Evolutionary conservation across 202 grass and related monocot genomes (phyloP).

Genomic region (Dendrocalamus latiflorus): DNA sequence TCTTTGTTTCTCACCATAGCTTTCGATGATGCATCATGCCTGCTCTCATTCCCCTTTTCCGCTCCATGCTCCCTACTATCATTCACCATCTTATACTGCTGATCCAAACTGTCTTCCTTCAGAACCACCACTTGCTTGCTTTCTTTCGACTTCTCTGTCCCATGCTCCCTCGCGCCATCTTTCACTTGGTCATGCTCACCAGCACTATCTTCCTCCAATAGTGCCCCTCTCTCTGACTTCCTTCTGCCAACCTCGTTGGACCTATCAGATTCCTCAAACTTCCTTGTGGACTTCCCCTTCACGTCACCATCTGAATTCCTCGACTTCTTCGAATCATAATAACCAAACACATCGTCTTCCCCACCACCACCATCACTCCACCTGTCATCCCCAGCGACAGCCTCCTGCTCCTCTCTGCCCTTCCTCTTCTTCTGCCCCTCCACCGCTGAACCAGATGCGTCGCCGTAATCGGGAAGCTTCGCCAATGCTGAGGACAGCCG

Average conservation of each 20-base stretch:
- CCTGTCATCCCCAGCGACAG: neutral
- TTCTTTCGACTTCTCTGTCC: neutral
- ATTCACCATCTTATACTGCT: slow-evolving; percentile 22
- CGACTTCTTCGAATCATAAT: neutral
- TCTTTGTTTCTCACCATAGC: neutral
- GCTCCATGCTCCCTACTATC: slow-evolving; percentile 9
- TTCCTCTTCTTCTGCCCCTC: slow-evolving; percentile 32
- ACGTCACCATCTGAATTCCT: neutral
- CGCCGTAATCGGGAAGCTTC: neutral
- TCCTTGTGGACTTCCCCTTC: slow-evolving; percentile 12
- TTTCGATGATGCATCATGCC: neutral
- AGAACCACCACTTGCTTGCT: neutral
- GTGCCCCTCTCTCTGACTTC: neutral
- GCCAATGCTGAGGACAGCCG: neutral
- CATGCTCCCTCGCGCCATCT: neutral
- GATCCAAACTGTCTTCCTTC: neutral
- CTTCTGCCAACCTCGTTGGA: neutral
- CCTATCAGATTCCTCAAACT: slow-evolving; percentile 14
- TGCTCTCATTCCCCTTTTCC: neutral
- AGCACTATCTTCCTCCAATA: neutral
- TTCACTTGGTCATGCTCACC: neutral
- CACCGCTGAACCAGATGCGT: neutral
- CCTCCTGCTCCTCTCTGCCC: slow-evolving; percentile 7
- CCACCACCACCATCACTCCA: neutral
- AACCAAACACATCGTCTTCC: neutral